Percentiles rank a stretch among this genome's conserved stretches.
These are phyloP conservation scores for Endocalyx cinctus DNA, from an alignment of 2,329 filamentous ascomycete species.

Conservation along the genomic window DNA sequence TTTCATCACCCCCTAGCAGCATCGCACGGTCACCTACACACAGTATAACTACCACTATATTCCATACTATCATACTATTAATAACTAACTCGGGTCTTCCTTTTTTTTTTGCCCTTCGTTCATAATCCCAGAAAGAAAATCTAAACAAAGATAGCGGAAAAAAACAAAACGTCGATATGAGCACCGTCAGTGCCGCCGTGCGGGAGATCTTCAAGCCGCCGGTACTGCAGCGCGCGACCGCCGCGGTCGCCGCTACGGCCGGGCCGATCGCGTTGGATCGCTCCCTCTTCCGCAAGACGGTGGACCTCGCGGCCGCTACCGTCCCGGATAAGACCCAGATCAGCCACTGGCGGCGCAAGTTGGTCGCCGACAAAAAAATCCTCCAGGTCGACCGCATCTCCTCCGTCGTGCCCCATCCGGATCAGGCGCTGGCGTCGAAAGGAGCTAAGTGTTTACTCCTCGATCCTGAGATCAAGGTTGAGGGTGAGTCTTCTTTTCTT, in stretches of 20 bases:
- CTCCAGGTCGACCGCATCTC: constrained; percentile 60
- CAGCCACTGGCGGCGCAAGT: constrained; percentile 60
- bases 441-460: constrained; percentile 61
- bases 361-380: constrained; percentile 63
- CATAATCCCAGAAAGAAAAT: too few species aligned
- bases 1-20: too few species aligned
- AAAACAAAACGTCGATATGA: too few species aligned
- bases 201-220: constrained; percentile 85
- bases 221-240: constrained; percentile 66
- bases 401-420: constrained; percentile 60
- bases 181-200: too few species aligned
- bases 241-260: constrained; percentile 40
- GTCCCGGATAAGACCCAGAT: constrained; percentile 74
- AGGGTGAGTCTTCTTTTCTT: too few species aligned
- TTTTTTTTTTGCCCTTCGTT: too few species aligned
- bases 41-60: too few species aligned
- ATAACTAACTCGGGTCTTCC: too few species aligned
- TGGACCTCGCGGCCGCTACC: constrained; percentile 74
- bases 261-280: constrained; percentile 63
- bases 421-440: constrained; percentile 43
- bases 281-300: constrained; percentile 71
- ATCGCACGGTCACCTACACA: too few species aligned
- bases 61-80: too few species aligned
- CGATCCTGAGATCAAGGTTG: constrained; percentile 48
- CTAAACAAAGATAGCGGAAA: too few species aligned